Evolutionary conservation across 1,284 basidiomycete species (phyloP).

Genomic region (Cryptococcus sp.): DNA sequence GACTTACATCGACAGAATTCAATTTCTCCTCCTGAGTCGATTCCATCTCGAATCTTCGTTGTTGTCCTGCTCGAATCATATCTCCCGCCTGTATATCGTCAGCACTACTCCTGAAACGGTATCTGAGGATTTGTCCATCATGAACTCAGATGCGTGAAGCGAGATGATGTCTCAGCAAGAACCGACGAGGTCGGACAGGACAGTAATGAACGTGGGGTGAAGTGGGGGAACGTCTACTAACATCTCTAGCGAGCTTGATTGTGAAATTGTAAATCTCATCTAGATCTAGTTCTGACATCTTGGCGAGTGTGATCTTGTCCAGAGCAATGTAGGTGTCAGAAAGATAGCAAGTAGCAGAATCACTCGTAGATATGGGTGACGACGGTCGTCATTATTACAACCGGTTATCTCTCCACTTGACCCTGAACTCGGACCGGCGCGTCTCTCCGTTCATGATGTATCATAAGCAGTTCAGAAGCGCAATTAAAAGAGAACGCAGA

Average conservation of each 20-base stretch:
- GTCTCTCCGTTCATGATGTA: too few relatives aligned
- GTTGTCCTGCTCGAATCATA: conserved; percentile 50
- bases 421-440: too few relatives aligned
- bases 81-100: conserved; percentile 42
- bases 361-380: too few relatives aligned
- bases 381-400: too few relatives aligned
- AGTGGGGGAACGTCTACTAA: conserved; percentile 10
- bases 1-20: conserved; percentile 69
- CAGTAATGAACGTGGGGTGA: neutral
- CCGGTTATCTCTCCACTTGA: too few relatives aligned
- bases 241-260: conserved; percentile 58
- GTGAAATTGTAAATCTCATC: conserved; percentile 68
- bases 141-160: neutral
- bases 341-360: too few relatives aligned
- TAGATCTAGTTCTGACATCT: conserved; percentile 52
- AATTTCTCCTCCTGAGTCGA: conserved; percentile 73
- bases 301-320: neutral
- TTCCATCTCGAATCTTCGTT: conserved; percentile 48
- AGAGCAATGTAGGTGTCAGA: too few relatives aligned
- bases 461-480: too few relatives aligned
- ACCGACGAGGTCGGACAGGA: too few relatives aligned
- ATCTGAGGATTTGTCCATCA: neutral
- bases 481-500: too few relatives aligned
- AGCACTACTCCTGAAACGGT: neutral
- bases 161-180: neutral